These are phyloP conservation scores for Aspergillus nidulans DNA, from an alignment of 495 filamentous ascomycete species.

Conservation along the genomic window DNA sequence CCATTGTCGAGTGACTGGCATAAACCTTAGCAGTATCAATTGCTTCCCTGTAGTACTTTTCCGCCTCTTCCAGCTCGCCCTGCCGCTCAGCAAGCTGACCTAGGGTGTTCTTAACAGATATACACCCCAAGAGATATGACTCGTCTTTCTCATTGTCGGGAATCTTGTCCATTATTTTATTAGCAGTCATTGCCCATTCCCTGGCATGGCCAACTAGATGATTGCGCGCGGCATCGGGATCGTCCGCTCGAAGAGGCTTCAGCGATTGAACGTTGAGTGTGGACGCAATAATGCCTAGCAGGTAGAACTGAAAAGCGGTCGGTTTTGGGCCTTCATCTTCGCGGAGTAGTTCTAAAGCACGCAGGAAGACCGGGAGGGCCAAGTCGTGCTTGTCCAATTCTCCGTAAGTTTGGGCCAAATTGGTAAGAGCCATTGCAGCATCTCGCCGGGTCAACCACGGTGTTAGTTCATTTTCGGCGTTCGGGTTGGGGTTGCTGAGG, in stretches of 20 bases:
- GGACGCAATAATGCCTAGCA: constrained; percentile 41
- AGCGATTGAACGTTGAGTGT: constrained; percentile 32
- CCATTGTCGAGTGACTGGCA: no score
- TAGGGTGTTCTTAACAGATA: constrained; percentile 78
- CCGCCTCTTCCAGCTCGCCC: constrained; percentile 60
- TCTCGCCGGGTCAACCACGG: constrained; percentile 69
- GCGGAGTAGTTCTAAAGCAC: constrained; percentile 60
- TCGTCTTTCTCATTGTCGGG: constrained; percentile 57
- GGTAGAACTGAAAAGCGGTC: constrained; percentile 67
- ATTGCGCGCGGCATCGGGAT: constrained; percentile 45
- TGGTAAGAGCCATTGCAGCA: constrained; percentile 64
- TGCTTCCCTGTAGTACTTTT: constrained; percentile 53
- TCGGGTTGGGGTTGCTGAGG: constrained; percentile 38
- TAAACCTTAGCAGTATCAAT: constrained; percentile 19
- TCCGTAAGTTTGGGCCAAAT: constrained; percentile 69
- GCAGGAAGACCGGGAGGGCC: constrained; percentile 82
- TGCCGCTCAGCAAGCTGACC: constrained; percentile 74
- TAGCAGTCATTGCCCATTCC: constrained; percentile 72
- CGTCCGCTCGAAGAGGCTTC: constrained; percentile 30
- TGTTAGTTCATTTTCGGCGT: constrained; percentile 49
- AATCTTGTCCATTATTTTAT: constrained; percentile 55
- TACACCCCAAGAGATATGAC: constrained; percentile 84
- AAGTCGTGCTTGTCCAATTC: constrained; percentile 65
- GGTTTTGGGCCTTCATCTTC: constrained; percentile 37
- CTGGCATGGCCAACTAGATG: constrained; percentile 56